Conservation (phyloP, 805 yeast species). For the Lipomyces sp. region DNA sequence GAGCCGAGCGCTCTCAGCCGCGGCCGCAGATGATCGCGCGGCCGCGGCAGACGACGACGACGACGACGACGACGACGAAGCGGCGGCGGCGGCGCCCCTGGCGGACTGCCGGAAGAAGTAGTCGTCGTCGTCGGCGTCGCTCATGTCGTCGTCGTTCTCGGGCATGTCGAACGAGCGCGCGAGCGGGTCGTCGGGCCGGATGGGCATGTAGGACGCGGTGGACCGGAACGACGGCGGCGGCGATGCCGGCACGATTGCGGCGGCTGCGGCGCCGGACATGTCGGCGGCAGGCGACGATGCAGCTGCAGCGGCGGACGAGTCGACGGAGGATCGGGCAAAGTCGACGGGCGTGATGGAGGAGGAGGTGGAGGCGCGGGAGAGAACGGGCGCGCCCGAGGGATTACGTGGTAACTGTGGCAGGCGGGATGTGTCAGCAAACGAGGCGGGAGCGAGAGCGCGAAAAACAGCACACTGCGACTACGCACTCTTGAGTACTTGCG, state of each 20-base stretch:
- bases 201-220: slow-evolving; percentile 25
- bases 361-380: slow-evolving; percentile 11
- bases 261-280: slow-evolving; percentile 4
- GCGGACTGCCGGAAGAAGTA: slow-evolving; percentile 6
- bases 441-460: neutral
- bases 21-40: slow-evolving; percentile 1
- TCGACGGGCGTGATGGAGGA: slow-evolving; percentile 8
- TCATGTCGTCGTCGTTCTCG: slow-evolving; percentile 14
- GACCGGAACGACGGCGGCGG: slow-evolving; percentile 31
- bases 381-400: slow-evolving; percentile 10
- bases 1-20: neutral
- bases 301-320: neutral
- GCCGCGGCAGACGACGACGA: neutral
- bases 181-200: slow-evolving; percentile 29
- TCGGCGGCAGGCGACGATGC: neutral
- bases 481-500: slow-evolving; percentile 25
- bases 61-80: neutral
- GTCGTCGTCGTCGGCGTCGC: slow-evolving; percentile 19
- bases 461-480: neutral
- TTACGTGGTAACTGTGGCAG: slow-evolving; percentile 21
- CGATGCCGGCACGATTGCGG: slow-evolving; percentile 20
- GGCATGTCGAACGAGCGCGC: slow-evolving; percentile 27
- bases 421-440: slow-evolving; percentile 3
- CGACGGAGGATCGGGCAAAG: neutral
- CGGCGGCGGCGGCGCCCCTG: neutral